phyloP scores from a whole-genome alignment of 495 filamentous ascomycete genomes.

The Penicillium dipodomyicola region DNA sequence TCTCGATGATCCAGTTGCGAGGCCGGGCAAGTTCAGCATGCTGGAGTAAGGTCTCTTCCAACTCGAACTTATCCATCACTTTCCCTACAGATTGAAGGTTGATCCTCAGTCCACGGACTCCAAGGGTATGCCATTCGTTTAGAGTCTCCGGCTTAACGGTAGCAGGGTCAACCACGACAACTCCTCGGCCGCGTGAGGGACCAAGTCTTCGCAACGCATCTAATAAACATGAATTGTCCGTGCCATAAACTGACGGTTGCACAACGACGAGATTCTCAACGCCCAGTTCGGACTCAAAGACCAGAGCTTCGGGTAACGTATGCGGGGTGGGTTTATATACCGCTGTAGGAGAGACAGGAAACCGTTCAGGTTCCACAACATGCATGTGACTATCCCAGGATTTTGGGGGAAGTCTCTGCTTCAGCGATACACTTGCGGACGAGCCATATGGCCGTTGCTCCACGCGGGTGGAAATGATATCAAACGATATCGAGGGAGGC shows the following conservation, averaged over 20 bases:
- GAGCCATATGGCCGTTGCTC: conserved; percentile 16
- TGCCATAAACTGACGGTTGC: conserved; percentile 52
- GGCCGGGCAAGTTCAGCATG: conserved; percentile 46
- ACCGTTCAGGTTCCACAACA: conserved; percentile 45
- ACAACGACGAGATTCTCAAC: conserved; percentile 49
- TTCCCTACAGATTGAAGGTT: conserved; percentile 50
- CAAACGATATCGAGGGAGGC: conserved; percentile 19
- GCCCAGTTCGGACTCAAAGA: conserved; percentile 39
- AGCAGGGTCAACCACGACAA: conserved; percentile 50
- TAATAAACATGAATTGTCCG: conserved; percentile 53
- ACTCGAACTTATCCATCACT: conserved; percentile 31
- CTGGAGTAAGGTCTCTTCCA: conserved; percentile 35
- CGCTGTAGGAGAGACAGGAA: conserved; percentile 36
- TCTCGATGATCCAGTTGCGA: conserved; percentile 48
- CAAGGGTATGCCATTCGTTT: conserved; percentile 45
- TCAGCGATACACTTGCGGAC: conserved; percentile 16
- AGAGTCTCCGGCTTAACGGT: conserved; percentile 34
- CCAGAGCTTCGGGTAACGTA: conserved; percentile 39
- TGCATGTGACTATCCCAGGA: conserved; percentile 57
- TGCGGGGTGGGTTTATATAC: conserved; percentile 41
- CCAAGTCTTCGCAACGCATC: conserved; percentile 42
- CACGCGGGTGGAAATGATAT: conserved; percentile 7
- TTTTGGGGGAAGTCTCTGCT: conserved; percentile 31
- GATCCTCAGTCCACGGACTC: conserved; percentile 51
- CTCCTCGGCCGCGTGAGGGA: conserved; percentile 44